These are phyloP conservation scores for Microdochium bolleyi DNA, from an alignment of 2,329 filamentous ascomycete species.

Conservation along the genomic window DNA sequence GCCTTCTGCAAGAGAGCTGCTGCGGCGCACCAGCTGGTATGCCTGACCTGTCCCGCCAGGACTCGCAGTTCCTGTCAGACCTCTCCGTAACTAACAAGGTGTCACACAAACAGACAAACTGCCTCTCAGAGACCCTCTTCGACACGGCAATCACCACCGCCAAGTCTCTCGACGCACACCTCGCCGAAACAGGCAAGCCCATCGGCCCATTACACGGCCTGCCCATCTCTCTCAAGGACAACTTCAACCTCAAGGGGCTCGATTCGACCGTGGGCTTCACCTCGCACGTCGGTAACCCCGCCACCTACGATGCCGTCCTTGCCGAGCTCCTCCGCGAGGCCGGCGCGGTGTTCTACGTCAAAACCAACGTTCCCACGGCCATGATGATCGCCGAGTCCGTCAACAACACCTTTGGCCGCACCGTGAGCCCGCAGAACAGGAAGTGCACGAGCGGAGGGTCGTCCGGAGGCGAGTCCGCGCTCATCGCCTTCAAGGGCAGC, in stretches of 20 bases:
- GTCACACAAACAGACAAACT: constrained; percentile 8
- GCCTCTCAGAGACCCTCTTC: constrained; percentile 20
- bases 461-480: constrained; percentile 51
- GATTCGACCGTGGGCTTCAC: constrained; percentile 27
- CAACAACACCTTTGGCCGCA: constrained; percentile 55
- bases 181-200: constrained; percentile 23
- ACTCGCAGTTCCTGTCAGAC: constrained; percentile 3
- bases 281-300: constrained; percentile 25
- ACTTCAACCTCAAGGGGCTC: constrained; percentile 15
- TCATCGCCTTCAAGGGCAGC: constrained; percentile 29
- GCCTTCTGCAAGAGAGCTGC: constrained; percentile 42
- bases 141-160: constrained; percentile 17
- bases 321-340: constrained; percentile 20
- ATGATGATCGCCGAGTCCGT: constrained; percentile 46
- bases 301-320: constrained; percentile 22
- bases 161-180: constrained; percentile 29
- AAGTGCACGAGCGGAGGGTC: constrained; percentile 53
- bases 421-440: constrained; percentile 54
- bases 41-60: constrained; percentile 3
- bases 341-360: constrained; percentile 31
- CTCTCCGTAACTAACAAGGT: background rate
- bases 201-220: constrained; percentile 38
- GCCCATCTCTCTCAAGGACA: constrained; percentile 12
- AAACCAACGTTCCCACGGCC: constrained; percentile 48
- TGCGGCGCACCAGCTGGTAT: constrained; percentile 35